Evolutionary conservation across 345 rosid genomes (phyloP).

Genomic region (Brassica cretica): DNA sequence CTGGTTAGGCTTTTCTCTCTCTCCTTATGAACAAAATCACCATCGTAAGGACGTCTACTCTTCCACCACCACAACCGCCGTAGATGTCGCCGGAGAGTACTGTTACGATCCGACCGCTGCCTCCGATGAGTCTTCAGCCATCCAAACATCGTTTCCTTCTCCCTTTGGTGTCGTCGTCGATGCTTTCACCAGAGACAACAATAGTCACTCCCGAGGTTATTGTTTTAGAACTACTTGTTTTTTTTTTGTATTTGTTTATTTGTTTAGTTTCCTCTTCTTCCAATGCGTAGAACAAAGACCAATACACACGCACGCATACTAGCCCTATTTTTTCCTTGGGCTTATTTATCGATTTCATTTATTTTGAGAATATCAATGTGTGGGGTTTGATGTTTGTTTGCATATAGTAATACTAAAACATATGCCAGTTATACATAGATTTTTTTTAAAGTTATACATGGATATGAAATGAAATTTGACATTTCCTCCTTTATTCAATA

Average conservation of each 20-base stretch:
- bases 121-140: slow-evolving; percentile 41
- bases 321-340: not conserved
- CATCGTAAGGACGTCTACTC: slow-evolving; percentile 20
- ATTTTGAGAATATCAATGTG: slow-evolving; percentile 20
- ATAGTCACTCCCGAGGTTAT: slow-evolving; percentile 67
- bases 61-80: slow-evolving; percentile 46
- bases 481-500: not conserved
- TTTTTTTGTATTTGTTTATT: not conserved
- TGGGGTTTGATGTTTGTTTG: slow-evolving; percentile 21
- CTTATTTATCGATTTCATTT: not conserved
- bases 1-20: slow-evolving; percentile 84
- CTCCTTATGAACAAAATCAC: slow-evolving; percentile 58
- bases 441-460: not conserved
- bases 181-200: slow-evolving; percentile 56
- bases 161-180: slow-evolving; percentile 62
- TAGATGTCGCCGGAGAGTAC: slow-evolving; percentile 47
- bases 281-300: slow-evolving; percentile 45
- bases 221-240: not conserved
- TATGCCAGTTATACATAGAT: not conserved
- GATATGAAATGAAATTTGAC: not conserved
- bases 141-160: slow-evolving; percentile 46
- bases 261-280: not conserved
- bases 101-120: slow-evolving; percentile 52
- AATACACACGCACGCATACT: slow-evolving; percentile 33
- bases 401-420: not conserved